Conservation (phyloP, 257 asterid species). For the Ocimum tenuiflorum region DNA sequence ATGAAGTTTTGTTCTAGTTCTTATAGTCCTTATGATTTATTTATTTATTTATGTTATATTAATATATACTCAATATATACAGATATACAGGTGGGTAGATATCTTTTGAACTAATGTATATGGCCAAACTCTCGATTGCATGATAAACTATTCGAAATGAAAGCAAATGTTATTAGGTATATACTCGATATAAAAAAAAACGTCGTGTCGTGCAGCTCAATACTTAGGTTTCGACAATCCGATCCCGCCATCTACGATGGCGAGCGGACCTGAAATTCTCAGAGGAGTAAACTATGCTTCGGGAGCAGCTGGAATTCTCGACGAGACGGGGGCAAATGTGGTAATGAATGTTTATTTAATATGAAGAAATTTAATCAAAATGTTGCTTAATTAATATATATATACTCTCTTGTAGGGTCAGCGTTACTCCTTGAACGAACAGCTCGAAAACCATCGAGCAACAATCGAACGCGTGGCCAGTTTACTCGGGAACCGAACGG, state of each 20-base stretch:
- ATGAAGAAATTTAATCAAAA: too few relatives aligned
- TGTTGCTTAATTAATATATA: too few relatives aligned
- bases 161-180: too few relatives aligned
- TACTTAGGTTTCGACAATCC: constrained; percentile 24
- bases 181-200: too few relatives aligned
- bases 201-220: constrained; percentile 18
- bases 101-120: too few relatives aligned
- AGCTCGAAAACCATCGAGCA: constrained; percentile 19
- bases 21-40: too few relatives aligned
- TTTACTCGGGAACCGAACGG: constrained; percentile 1
- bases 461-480: not conserved
- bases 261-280: constrained; percentile 18
- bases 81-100: too few relatives aligned
- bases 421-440: constrained; percentile 18
- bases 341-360: not conserved
- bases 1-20: too few relatives aligned
- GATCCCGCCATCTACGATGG: constrained; percentile 35
- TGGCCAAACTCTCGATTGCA: too few relatives aligned
- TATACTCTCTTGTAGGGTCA: constrained; percentile 19
- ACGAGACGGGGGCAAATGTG: constrained; percentile 18
- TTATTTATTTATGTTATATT: too few relatives aligned
- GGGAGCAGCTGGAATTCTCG: constrained; percentile 41
- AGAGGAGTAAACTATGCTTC: constrained; percentile 49
- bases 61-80: too few relatives aligned
- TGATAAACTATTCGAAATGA: too few relatives aligned